A percentile compares a stretch with the other conserved stretches of the same genome.
Evolutionary conservation across 1,139 yeast genomes (phyloP).

Genomic region (Kodamaea suecica): DNA sequence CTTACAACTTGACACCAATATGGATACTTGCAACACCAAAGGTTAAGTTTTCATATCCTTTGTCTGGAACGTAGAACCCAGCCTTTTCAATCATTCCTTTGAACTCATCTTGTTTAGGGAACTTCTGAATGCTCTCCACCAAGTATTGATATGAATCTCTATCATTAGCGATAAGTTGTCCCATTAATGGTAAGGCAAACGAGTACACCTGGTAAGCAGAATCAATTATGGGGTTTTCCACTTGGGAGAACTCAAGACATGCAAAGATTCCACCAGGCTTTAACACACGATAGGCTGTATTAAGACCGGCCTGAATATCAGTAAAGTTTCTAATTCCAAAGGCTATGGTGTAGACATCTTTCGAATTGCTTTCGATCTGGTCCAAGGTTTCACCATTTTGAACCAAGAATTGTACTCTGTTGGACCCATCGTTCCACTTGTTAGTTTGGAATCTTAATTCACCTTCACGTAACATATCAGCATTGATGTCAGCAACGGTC

Average conservation of each 20-base stretch:
- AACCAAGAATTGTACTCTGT: slow-evolving; percentile 73
- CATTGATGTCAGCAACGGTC: slow-evolving; percentile 92
- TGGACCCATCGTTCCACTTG: slow-evolving; percentile 51
- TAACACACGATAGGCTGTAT: slow-evolving; percentile 90
- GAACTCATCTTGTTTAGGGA: slow-evolving; percentile 90
- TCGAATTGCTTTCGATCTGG: slow-evolving; percentile 77
- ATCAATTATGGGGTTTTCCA: slow-evolving; percentile 74
- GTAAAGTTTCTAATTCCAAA: slow-evolving; percentile 98
- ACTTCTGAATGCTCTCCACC: slow-evolving; percentile 88
- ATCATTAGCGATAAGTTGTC: slow-evolving; percentile 92
- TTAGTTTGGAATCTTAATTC: slow-evolving; percentile 61
- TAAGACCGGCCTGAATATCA: slow-evolving; percentile 85
- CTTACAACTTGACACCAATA: slow-evolving; percentile 83
- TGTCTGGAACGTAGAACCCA: slow-evolving; percentile 82
- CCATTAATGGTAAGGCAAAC: slow-evolving; percentile 88
- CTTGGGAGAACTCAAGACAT: slow-evolving; percentile 91
- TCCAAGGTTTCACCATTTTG: slow-evolving; percentile 94
- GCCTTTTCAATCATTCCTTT: slow-evolving; percentile 91
- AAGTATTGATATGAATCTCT: slow-evolving; percentile 93
- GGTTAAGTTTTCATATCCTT: slow-evolving; percentile 92
- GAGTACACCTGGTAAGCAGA: slow-evolving; percentile 83
- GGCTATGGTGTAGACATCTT: slow-evolving; percentile 93
- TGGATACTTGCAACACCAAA: slow-evolving; percentile 97
- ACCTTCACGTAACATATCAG: slow-evolving; percentile 95
- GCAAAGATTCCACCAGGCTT: slow-evolving; percentile 99